Evolutionary conservation across 1,139 yeast species (phyloP), one percentile per base, ranked within the genome.

Genomic region (Geotrichum bryndzae): DNA sequence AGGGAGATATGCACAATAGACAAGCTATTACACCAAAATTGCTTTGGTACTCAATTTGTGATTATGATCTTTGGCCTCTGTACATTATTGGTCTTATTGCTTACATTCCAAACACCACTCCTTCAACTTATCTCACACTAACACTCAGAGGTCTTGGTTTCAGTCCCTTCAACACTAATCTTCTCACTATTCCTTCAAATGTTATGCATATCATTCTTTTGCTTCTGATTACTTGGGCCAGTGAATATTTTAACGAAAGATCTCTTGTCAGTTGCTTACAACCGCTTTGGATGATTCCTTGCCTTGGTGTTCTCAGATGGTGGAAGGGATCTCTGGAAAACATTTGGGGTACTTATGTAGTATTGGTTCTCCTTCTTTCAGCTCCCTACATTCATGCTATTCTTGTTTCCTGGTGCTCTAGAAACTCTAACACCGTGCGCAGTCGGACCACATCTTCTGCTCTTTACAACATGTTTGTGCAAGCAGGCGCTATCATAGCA

Each of bases 1-100:
- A 86, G 73, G 87, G 88, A 18, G 85, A 82, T 64, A 85, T 85
- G 88, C 80, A 84, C 70, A 85, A 85, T 68, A 75, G 89, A 65
- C 84, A 85, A 67, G 83, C 84, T 0, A 74, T 85, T 13, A 71
- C 78, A 5, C 72, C 74, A 41, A 75, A 68, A 60, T 77, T 77
- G 58, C 70, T 84, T 46, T 68, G 75, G 68, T 71, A 72, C 53
- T 74, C 85, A 4, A 63, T 84, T 11, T 58, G 68, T 10, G 88
- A 85, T 69, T 82, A 77, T 66, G 85, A 84, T 69, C 69, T 84
- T 62, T 80, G 84, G 83, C 88, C 88, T 1, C 68, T 85, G n/a
- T 83, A 82, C 66, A 62, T 78, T 10, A 73, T 83, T 57, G 82
- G 88, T 1, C 63, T 84, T 18, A 65, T 83, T 55, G 78, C 77